Conservation (phyloP, 2,329 filamentous ascomycete genomes). For the Neonectria ditissima region DNA sequence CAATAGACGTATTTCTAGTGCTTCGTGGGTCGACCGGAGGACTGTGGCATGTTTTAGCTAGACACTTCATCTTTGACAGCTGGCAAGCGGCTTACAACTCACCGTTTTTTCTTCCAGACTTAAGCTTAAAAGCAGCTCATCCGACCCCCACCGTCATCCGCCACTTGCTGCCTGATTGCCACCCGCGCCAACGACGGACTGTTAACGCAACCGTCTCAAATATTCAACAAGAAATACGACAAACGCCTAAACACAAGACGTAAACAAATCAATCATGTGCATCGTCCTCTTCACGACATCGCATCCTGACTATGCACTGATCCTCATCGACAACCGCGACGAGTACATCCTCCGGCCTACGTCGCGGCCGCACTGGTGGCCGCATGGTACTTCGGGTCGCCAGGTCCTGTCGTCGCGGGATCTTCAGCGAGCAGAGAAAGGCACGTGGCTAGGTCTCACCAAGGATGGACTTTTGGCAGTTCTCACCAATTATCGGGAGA, state of each 20-base stretch:
- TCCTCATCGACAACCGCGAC: slow-evolving; percentile 83
- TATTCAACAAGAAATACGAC: slow-evolving; percentile 16
- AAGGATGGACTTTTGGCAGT: slow-evolving; percentile 70
- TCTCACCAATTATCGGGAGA: slow-evolving; percentile 75
- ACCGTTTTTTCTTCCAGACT: slow-evolving; percentile 10
- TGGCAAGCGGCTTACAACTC: slow-evolving; percentile 12
- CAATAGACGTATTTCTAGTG: slow-evolving; percentile 3
- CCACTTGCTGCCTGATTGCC: slow-evolving; percentile 12
- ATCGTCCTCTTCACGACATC: slow-evolving; percentile 81
- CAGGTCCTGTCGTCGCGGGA: slow-evolving; percentile 71
- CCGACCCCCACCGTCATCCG: slow-evolving; percentile 25
- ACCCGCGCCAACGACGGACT: slow-evolving; percentile 23
- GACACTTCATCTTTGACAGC: slow-evolving; percentile 1
- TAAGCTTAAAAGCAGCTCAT: slow-evolving; percentile 36
- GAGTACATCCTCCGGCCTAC: slow-evolving; percentile 76
- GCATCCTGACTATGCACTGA: slow-evolving; percentile 80
- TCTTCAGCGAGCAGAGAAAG: slow-evolving; percentile 70
- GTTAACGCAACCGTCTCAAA: slow-evolving; percentile 13
- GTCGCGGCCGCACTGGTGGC: slow-evolving; percentile 74
- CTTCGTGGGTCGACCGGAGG: slow-evolving; percentile 25
- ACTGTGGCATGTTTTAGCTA: slow-evolving; percentile 29
- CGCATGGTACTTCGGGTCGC: slow-evolving; percentile 54
- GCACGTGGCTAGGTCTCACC: slow-evolving; percentile 75
- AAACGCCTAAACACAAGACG: slow-evolving; percentile 8
- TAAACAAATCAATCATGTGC: slow-evolving; percentile 72